phyloP scores from a whole-genome alignment of 495 filamentous ascomycete species.

The Massariosphaeria phaeospora region DNA sequence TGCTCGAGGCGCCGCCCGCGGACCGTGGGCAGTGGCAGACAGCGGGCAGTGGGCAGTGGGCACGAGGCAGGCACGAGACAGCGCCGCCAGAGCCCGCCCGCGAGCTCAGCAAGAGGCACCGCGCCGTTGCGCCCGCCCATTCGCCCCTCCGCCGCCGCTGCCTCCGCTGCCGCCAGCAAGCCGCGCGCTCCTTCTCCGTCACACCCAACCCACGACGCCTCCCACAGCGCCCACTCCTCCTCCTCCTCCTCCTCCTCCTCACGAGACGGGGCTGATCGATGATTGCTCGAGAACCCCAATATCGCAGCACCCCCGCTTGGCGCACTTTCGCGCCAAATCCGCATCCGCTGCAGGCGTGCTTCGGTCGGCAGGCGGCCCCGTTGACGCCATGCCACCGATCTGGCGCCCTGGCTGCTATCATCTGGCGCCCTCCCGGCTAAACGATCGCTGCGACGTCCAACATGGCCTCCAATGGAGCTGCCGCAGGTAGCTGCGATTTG shows the following conservation, averaged over 20 bases:
- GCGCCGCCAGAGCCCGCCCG: no score
- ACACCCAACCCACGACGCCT: no score
- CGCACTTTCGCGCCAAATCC: constrained; percentile 26
- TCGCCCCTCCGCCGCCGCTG: neutral
- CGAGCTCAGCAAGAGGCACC: neutral
- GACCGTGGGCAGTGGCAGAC: neutral
- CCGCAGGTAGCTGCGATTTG: neutral
- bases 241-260: neutral
- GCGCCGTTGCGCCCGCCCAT: neutral
- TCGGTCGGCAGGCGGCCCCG: constrained; percentile 27
- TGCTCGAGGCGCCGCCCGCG: neutral
- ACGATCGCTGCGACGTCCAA: neutral
- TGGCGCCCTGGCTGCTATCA: constrained; percentile 15
- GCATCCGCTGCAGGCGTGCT: constrained; percentile 32
- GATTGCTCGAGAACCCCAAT: constrained; percentile 29
- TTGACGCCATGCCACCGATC: constrained; percentile 14
- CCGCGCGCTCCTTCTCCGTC: no score
- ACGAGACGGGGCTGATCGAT: constrained; percentile 32
- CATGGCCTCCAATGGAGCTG: constrained; percentile 9
- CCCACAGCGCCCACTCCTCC: neutral
- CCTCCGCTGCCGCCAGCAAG: neutral
- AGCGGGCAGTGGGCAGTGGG: neutral
- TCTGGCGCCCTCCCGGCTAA: constrained; percentile 31
- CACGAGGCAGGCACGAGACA: no score
- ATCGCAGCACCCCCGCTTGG: constrained; percentile 25